Evolutionary conservation across 1,139 yeast species (phyloP).

Genomic region (Taiozyma sp.): DNA sequence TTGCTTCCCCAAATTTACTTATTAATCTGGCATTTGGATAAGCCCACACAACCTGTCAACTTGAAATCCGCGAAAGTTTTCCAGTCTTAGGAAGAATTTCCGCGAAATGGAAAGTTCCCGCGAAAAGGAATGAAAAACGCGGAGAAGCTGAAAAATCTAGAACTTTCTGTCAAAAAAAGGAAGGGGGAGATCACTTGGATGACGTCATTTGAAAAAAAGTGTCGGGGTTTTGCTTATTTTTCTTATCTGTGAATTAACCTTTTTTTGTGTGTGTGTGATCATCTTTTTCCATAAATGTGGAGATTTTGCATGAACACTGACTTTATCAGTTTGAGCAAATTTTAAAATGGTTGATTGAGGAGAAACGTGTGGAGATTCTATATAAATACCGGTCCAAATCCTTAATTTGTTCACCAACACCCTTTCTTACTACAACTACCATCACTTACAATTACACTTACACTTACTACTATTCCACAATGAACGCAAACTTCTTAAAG

Average conservation of each 20-base stretch:
- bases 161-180: too few species aligned
- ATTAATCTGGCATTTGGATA: too few species aligned
- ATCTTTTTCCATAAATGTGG: not conserved
- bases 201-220: not conserved
- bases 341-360: not conserved
- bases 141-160: not conserved
- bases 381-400: not conserved
- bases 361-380: not conserved
- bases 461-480: not conserved
- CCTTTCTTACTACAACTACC: not conserved
- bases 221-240: not conserved
- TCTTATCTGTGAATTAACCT: not conserved
- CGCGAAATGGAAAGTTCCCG: not conserved
- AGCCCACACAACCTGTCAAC: too few species aligned
- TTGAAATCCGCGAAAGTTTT: too few species aligned
- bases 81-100: too few species aligned
- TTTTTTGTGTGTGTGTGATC: not conserved
- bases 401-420: not conserved
- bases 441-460: not conserved
- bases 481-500: slow-evolving; percentile 6
- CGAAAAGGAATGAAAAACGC: not conserved
- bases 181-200: not conserved
- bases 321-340: not conserved
- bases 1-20: too few species aligned
- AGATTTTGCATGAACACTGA: not conserved